Evolutionary conservation across 208 protist genomes (phyloP).

Genomic region (Wallacemonas sp.): DNA sequence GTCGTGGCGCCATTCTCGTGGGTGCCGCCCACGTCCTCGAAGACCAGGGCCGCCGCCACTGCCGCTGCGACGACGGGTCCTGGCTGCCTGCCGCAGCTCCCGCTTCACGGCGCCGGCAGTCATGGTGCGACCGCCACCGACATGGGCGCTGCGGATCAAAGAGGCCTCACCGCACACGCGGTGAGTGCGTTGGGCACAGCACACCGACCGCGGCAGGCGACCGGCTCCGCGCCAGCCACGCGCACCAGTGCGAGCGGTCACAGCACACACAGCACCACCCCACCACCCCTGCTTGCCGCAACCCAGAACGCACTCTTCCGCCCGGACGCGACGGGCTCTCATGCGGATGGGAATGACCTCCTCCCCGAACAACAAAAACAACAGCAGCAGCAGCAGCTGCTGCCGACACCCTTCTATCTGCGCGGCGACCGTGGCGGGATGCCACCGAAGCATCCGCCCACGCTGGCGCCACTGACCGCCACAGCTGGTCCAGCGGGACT

Average conservation of each 20-base stretch:
- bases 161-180: neutral
- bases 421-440: neutral
- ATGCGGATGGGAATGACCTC: too few species aligned
- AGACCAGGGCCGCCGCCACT: neutral
- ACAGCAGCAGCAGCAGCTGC: too few species aligned
- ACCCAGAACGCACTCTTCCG: conserved; percentile 15
- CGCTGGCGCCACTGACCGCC: neutral
- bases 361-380: too few species aligned
- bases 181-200: too few species aligned
- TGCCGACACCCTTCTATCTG: neutral
- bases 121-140: neutral
- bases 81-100: conserved; percentile 7
- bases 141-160: too few species aligned
- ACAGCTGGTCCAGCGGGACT: neutral
- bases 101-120: conserved; percentile 20
- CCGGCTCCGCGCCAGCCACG: neutral
- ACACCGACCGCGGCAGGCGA: neutral
- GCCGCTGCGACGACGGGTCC: neutral
- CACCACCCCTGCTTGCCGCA: conserved; percentile 1
- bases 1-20: conserved; percentile 15
- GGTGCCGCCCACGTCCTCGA: neutral
- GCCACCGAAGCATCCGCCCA: neutral
- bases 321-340: too few species aligned
- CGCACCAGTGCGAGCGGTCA: neutral
- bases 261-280: neutral